Conservation (phyloP, 352 stramenopile species). For the Pythium dissimile region DNA sequence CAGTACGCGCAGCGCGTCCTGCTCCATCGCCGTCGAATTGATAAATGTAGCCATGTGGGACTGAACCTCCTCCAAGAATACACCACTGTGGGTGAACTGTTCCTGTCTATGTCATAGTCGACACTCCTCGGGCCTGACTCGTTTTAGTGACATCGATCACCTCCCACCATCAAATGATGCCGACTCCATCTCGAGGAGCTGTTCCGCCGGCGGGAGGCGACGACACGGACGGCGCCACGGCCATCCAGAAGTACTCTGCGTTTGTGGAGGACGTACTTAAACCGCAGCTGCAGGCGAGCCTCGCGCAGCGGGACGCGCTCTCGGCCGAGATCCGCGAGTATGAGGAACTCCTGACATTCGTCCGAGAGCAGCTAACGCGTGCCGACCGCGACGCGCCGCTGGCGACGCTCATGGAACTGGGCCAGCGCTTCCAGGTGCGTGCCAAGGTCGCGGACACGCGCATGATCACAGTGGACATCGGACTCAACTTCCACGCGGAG, state of each 20-base stretch:
- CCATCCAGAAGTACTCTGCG: constrained; percentile 54
- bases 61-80: background rate
- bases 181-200: background rate
- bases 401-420: constrained; percentile 60
- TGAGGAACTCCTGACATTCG: constrained; percentile 42
- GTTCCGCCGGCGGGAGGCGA: background rate
- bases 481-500: constrained; percentile 72
- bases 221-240: constrained; percentile 18
- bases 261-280: constrained; percentile 72
- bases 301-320: constrained; percentile 48
- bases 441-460: constrained; percentile 58
- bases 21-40: constrained; percentile 30
- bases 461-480: constrained; percentile 65
- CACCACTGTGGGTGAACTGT: background rate
- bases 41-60: constrained; percentile 19
- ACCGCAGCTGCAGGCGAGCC: constrained; percentile 59
- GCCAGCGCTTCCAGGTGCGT: constrained; percentile 69
- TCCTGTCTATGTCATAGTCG: constrained; percentile 1
- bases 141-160: constrained; percentile 8
- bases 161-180: background rate
- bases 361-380: constrained; percentile 28
- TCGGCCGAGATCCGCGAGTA: constrained; percentile 60
- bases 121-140: background rate
- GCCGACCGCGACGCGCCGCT: constrained; percentile 8
- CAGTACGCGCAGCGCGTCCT: constrained; percentile 55